A percentile compares a stretch with the other conserved stretches of the same genome.
These are phyloP conservation scores for Pichia nakasei DNA, from an alignment of 805 yeast species.

Conservation along the genomic window DNA sequence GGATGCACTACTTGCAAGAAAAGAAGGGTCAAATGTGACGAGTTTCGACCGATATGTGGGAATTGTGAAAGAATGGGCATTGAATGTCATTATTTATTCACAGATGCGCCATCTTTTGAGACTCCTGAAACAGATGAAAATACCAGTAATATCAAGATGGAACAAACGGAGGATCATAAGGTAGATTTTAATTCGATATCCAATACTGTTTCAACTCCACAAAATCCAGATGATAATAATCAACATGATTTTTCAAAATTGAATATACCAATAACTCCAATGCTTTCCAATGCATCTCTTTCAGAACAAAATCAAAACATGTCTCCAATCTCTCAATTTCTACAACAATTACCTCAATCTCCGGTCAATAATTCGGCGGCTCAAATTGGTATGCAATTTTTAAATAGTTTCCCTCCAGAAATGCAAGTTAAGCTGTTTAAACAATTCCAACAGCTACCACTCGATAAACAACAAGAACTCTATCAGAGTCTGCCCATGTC, in stretches of 20 bases:
- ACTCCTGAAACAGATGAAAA: not conserved
- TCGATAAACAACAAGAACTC: constrained; percentile 13
- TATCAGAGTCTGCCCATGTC: constrained; percentile 10
- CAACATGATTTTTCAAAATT: not conserved
- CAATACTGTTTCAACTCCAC: not conserved
- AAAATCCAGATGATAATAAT: not conserved
- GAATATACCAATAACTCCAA: not conserved
- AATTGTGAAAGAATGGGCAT: constrained; percentile 76
- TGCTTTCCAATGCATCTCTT: not conserved
- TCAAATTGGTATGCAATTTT: constrained; percentile 7
- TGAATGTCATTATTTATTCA: constrained; percentile 51
- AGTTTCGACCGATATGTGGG: constrained; percentile 65
- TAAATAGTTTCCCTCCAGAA: constrained; percentile 12
- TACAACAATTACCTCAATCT: constrained; percentile 9
- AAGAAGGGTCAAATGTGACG: constrained; percentile 91
- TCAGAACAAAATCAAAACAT: not conserved
- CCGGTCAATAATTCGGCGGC: constrained; percentile 9
- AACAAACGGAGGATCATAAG: too few species aligned
- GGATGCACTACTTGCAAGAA: constrained; percentile 89
- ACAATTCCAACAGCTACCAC: constrained; percentile 12
- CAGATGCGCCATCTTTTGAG: not conserved
- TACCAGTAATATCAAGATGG: too few species aligned
- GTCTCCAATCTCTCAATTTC: constrained; percentile 11
- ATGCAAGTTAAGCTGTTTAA: constrained; percentile 11
- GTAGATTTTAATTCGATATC: too few species aligned